These are phyloP conservation scores for Eustoma russellianum DNA, from an alignment of 257 asterid genomes.

Conservation along the genomic window DNA sequence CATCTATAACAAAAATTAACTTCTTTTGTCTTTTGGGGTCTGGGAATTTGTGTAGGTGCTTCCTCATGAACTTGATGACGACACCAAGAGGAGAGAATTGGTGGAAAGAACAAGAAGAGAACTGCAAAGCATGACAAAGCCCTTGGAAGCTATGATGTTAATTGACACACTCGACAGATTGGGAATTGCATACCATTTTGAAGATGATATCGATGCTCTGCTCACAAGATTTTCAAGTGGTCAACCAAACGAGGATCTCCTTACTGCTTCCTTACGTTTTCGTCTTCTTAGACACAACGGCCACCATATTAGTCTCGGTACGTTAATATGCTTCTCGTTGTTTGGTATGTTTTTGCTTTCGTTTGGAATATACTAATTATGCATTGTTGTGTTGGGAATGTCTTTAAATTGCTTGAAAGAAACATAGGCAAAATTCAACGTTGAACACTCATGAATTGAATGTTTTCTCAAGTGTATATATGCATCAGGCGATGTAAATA, in stretches of 20 bases:
- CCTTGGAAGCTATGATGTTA: constrained; percentile 27
- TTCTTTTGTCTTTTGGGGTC: background rate
- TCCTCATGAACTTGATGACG: constrained; percentile 31
- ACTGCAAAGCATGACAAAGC: constrained; percentile 8
- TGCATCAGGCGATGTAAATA: too few species aligned
- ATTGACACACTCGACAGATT: constrained; percentile 48
- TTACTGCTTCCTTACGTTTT: constrained; percentile 42
- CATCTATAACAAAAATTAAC: background rate
- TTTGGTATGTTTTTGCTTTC: background rate
- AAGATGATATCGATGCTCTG: constrained; percentile 24
- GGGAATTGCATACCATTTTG: constrained; percentile 47
- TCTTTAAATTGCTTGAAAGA: background rate
- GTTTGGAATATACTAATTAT: too few species aligned
- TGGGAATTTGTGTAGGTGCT: constrained; percentile 14
- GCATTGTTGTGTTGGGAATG: too few species aligned
- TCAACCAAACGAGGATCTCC: constrained; percentile 21
- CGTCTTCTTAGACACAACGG: constrained; percentile 56
- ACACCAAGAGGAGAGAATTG: constrained; percentile 30
- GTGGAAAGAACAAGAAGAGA: constrained; percentile 19
- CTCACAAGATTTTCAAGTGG: constrained; percentile 13
- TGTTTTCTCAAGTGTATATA: background rate
- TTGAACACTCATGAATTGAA: too few species aligned
- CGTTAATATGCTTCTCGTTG: too few species aligned
- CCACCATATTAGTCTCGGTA: constrained; percentile 30
- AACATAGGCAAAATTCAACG: too few species aligned